phyloP scores from a whole-genome alignment of 306 rosid species.

The Astragalus membranaceus region DNA sequence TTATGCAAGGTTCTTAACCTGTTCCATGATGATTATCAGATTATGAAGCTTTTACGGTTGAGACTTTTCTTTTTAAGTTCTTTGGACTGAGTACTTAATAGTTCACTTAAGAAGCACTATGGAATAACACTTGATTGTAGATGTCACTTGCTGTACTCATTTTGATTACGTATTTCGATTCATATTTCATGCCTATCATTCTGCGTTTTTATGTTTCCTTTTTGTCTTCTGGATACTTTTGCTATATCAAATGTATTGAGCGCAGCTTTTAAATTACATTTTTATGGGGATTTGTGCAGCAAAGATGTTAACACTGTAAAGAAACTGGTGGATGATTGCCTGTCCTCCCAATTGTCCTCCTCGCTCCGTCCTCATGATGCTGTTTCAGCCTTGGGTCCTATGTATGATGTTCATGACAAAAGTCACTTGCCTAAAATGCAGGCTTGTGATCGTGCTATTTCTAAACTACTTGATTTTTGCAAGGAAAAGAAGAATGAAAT shows the following conservation, averaged over 20 bases:
- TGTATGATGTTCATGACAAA: conserved; percentile 94
- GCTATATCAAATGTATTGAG: background rate
- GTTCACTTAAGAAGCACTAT: background rate
- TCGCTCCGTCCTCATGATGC: conserved; percentile 99
- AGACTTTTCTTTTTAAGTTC: conserved; percentile 6
- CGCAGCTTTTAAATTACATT: background rate
- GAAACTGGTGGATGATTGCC: conserved; percentile 89
- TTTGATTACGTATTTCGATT: background rate
- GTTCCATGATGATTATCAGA: background rate
- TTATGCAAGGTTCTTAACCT: too few species aligned
- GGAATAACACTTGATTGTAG: background rate
- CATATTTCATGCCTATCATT: background rate
- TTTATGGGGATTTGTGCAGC: conserved; percentile 49
- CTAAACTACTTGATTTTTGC: conserved; percentile 67
- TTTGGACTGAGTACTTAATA: background rate
- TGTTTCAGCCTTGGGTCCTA: conserved; percentile 97
- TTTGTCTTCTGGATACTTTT: conserved; percentile 3
- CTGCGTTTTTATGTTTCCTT: background rate
- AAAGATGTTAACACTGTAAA: conserved; percentile 92
- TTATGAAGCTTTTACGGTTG: background rate
- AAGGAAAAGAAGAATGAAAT: conserved; percentile 80
- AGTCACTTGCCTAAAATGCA: conserved; percentile 82
- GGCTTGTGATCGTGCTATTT: conserved; percentile 68
- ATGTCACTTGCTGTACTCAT: background rate
- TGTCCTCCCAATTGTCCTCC: conserved; percentile 75